phyloP scores from a whole-genome alignment of 1,284 basidiomycete genomes.

The Meira nashicola region DNA sequence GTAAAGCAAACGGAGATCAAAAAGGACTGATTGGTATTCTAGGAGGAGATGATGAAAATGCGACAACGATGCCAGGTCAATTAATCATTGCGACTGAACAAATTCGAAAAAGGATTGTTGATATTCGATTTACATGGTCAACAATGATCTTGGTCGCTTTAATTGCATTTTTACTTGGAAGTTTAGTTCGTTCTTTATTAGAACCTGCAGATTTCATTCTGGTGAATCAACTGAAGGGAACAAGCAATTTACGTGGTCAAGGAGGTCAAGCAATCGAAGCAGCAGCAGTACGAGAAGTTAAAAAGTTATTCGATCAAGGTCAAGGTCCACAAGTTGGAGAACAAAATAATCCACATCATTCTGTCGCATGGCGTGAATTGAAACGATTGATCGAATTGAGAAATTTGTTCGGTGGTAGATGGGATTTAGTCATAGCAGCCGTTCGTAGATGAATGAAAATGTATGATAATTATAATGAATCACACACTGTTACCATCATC shows the following conservation, averaged over 20 bases:
- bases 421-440: slow-evolving; percentile 22
- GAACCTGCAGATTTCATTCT: slow-evolving; percentile 83
- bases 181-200: slow-evolving; percentile 75
- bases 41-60: background rate
- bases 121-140: slow-evolving; percentile 26
- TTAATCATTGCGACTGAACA: slow-evolving; percentile 9
- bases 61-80: background rate
- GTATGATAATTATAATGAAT: too few species aligned
- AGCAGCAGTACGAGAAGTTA: background rate
- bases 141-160: slow-evolving; percentile 66
- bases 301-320: background rate
- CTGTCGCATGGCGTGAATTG: slow-evolving; percentile 17
- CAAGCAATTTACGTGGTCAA: background rate
- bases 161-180: slow-evolving; percentile 85
- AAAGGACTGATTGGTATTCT: background rate
- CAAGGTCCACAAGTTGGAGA: background rate
- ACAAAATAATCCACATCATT: background rate
- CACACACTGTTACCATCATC: too few species aligned
- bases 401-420: slow-evolving; percentile 12
- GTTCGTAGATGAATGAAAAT: background rate
- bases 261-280: slow-evolving; percentile 2
- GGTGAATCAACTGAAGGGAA: slow-evolving; percentile 16
- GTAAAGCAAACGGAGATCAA: background rate
- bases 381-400: slow-evolving; percentile 21
- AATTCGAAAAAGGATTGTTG: slow-evolving; percentile 11